Percentiles rank a stretch among this genome's conserved stretches.
These are phyloP conservation scores for Ulota crispa DNA, from an alignment of 225 moss, liverwort and hornwort species.

Conservation along the genomic window DNA sequence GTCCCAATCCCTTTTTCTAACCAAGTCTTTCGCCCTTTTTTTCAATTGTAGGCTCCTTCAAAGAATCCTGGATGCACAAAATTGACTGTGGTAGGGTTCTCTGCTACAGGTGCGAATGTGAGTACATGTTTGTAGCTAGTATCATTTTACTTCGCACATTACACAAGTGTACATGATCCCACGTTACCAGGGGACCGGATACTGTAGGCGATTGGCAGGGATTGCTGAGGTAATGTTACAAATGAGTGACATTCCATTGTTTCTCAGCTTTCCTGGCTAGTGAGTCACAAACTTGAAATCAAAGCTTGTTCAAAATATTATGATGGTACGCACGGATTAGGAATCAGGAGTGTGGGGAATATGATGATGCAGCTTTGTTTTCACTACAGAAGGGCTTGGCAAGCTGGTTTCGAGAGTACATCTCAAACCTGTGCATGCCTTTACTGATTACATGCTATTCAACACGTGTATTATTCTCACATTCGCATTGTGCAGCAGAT, in stretches of 20 bases:
- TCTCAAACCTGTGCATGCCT: neutral
- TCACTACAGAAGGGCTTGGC: neutral
- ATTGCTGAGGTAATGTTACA: neutral
- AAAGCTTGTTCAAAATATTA: neutral
- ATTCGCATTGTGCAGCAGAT: neutral
- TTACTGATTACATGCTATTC: neutral
- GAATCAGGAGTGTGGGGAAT: neutral
- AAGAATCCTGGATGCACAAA: neutral
- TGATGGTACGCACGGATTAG: neutral
- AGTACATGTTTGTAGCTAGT: neutral
- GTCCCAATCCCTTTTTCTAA: neutral
- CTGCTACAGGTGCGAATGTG: neutral
- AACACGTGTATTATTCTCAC: neutral
- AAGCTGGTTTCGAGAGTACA: neutral
- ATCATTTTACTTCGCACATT: neutral
- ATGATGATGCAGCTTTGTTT: neutral
- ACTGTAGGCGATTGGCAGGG: neutral
- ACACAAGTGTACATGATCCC: conserved; percentile 11
- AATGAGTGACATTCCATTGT: neutral
- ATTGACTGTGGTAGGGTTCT: neutral
- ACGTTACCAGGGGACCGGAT: neutral
- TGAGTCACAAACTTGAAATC: neutral
- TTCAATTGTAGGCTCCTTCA: neutral
- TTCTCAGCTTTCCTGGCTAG: neutral
- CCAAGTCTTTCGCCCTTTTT: neutral